Evolutionary conservation across 2,329 filamentous ascomycete species (phyloP), one percentile per base, ranked within the genome.

Genomic region (Aureobasidium uvarum): DNA sequence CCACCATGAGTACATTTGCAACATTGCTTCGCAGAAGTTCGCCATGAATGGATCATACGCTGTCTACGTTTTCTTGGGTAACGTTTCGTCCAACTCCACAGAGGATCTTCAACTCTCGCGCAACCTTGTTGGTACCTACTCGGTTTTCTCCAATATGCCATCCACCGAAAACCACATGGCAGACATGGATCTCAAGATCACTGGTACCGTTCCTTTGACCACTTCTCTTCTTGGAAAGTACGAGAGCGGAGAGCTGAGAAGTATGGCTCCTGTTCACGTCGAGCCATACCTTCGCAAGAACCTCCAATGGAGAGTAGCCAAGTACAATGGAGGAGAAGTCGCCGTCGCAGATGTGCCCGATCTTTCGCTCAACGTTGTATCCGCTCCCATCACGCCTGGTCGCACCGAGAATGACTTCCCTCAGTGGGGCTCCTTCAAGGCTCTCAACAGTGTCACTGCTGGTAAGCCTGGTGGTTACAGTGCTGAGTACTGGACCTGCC

Each of bases 61-160:
- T 63, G 79, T 94, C 23, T 85, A 88, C 72, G 78, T 93, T 66
- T 93, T 92, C 76, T 73, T 92, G 1, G 89, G 87, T 0, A 73
- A 80, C 2, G 77, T 71, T 25, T 66, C 82, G 0, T 69, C 71
- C 3, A 77, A 86, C 45, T 71, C 79, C 1, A 72, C 80, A 0
- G 73, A 74, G 46, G 81, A 84, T 0, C 58, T 62, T 20, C 58
- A 62, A 41, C 43, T 62, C 45, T 38, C 58, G 16, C 71, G 76
- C 1, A 87, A 84, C 67, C 80, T 89, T 11, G 81, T 89, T 2
- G 89, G 89, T 2, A 84, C 84, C 0, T 82, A 88, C 68, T 84
- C 82, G 18, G 73, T 81, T 2, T 79, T 83, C 66, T 72, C 75
- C 20, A 74, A 72, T 38, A 55, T 74, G 45, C 68, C 69, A 0